These are phyloP conservation scores for Aegilops tauschii DNA, from an alignment of 176 grass and related monocot species.

Conservation along the genomic window DNA sequence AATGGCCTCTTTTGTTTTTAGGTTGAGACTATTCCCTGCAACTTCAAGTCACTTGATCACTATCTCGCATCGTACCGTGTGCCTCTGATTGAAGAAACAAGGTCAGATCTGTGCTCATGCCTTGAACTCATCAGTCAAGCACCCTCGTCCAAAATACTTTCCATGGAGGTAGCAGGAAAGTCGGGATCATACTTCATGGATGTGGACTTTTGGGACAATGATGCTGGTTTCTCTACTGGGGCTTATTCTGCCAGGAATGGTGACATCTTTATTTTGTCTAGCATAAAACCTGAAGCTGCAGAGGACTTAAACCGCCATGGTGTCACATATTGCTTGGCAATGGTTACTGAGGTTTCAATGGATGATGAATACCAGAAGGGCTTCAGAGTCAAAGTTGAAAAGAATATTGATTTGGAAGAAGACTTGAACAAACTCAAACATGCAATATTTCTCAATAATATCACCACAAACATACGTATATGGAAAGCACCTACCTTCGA, in stretches of 20 bases:
- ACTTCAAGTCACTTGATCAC: conserved; percentile 33
- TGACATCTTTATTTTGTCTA: conserved; percentile 68
- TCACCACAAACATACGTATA: conserved; percentile 47
- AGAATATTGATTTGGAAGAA: neutral
- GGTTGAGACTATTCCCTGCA: conserved; percentile 51
- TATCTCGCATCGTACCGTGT: conserved; percentile 48
- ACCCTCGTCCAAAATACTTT: conserved; percentile 43
- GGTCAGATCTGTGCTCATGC: conserved; percentile 44
- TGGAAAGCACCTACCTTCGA: conserved; percentile 46
- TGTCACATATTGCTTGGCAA: conserved; percentile 42
- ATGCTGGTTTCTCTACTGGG: conserved; percentile 22
- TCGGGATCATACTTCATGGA: conserved; percentile 33
- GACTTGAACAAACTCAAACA: conserved; percentile 33
- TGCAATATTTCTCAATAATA: conserved; percentile 52
- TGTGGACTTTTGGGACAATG: conserved; percentile 52
- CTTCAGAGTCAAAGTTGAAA: conserved; percentile 46
- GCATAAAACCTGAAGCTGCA: conserved; percentile 35
- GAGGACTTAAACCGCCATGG: conserved; percentile 45
- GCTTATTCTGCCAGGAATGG: conserved; percentile 48
- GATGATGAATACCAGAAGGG: conserved; percentile 41
- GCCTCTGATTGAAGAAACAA: conserved; percentile 78
- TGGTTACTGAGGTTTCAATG: conserved; percentile 57
- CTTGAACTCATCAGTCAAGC: conserved; percentile 47
- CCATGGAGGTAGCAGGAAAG: conserved; percentile 30
- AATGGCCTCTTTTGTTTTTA: conserved; percentile 16